phyloP scores from a whole-genome alignment of 768 basidiomycete genomes.

The Amanita jacksonii region DNA sequence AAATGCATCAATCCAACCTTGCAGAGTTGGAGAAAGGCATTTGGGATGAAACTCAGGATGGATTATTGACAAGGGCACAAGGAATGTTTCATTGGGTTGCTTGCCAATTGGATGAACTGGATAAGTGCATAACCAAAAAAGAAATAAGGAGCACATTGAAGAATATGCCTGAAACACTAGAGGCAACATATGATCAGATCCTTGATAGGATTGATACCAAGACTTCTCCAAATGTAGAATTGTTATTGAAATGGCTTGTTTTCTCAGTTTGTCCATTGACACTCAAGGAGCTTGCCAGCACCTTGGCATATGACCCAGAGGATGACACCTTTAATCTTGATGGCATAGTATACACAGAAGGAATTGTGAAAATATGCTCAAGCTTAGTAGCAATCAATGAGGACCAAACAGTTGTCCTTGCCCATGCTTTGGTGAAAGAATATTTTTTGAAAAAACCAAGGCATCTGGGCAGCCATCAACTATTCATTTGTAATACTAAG shows the following conservation, averaged over 20 bases:
- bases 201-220: neutral
- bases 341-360: neutral
- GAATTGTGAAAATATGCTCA: neutral
- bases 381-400: neutral
- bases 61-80: neutral
- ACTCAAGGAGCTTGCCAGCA: neutral
- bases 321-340: neutral
- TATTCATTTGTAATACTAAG: neutral
- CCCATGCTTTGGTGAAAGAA: slow-evolving; percentile 3
- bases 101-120: neutral
- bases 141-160: neutral
- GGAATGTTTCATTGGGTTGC: slow-evolving; percentile 2
- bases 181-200: slow-evolving; percentile 4
- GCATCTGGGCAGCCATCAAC: neutral
- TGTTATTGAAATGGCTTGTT: slow-evolving; percentile 1
- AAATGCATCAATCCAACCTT: neutral
- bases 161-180: neutral
- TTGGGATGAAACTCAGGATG: neutral
- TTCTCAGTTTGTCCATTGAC: neutral
- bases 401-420: neutral
- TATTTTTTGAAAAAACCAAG: slow-evolving; percentile 2
- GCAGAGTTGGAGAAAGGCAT: neutral
- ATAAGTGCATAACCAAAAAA: neutral
- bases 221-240: neutral
- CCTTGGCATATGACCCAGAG: neutral